A percentile compares a stretch with the other conserved stretches of the same genome.
Evolutionary conservation across 768 basidiomycete genomes (phyloP).

Genomic region (Nidularia pulvinata): DNA sequence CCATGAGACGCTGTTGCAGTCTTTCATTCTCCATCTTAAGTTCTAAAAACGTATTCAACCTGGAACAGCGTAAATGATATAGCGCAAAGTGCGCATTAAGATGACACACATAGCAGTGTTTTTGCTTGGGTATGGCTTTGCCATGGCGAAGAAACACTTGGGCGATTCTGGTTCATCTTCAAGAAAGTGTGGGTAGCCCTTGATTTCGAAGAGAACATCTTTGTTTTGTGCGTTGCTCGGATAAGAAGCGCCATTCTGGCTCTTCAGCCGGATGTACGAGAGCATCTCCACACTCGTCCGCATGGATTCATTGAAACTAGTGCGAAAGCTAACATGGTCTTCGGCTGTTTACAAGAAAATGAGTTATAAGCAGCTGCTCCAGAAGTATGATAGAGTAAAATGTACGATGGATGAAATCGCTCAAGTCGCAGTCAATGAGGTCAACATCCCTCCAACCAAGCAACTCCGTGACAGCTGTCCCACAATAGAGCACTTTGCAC

Average conservation of each 20-base stretch:
- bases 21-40: conserved; percentile 89
- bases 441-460: conserved; percentile 80
- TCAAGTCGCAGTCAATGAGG: conserved; percentile 65
- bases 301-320: conserved; percentile 56
- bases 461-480: conserved; percentile 64
- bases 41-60: conserved; percentile 76
- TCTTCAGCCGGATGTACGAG: conserved; percentile 60
- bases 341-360: conserved; percentile 36
- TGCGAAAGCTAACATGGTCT: conserved; percentile 56
- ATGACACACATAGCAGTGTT: conserved; percentile 61
- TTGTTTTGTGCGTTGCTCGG: conserved; percentile 21
- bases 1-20: conserved; percentile 59
- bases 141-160: conserved; percentile 72
- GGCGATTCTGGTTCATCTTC: conserved; percentile 23
- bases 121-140: conserved; percentile 76
- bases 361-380: neutral
- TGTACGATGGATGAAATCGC: conserved; percentile 66
- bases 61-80: conserved; percentile 17
- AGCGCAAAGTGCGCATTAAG: too few species aligned
- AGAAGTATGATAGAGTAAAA: conserved; percentile 5
- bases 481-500: conserved; percentile 69
- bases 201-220: conserved; percentile 70
- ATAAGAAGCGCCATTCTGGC: conserved; percentile 26
- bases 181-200: conserved; percentile 58
- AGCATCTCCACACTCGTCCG: conserved; percentile 48